Base-by-base conservation (phyloP, 768 basidiomycete genomes). In the Plicaturopsis crispa region DNA sequence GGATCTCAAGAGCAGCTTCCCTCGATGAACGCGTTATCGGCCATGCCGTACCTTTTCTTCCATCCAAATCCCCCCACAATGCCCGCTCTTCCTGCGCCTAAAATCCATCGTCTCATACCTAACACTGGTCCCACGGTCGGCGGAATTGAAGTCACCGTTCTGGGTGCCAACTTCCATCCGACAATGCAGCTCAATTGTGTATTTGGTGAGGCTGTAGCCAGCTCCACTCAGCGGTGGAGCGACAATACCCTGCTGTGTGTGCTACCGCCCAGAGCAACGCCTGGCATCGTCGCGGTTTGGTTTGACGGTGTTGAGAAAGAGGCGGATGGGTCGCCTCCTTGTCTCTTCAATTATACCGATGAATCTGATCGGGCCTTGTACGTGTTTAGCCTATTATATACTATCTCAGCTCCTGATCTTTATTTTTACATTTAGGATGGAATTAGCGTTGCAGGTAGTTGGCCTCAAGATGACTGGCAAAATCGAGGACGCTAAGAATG, bases 381-480 rank as follows among this genome's bases (percentile, higher is more conserved):
- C 62, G 87, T 75, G 12, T 35, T 38, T 32, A 41, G 31, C 1
- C 47, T 37, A 47, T 39, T 48, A 4, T 42, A 11, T 23, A 19
- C 36, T 37, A 38, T 16, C 17, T 33, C 32, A 31, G 26, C 44
- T 18, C 18, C 28, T 39, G 39, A 14, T 18, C 39, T 38, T 45
- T 53, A 28, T 48, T 28, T 37, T 45, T 33, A 35, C 41, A 14
- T 49, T 20, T 49, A 93, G 89, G 47, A 93, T 97, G 89, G 93
- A 94, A 57, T 75, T 96, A 38, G 92, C 92, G 36, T 68, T 97
- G 3, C 91, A 94, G 53, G 90, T 94, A 11, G 91, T 97, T 13
- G 93, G 93, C 1, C 65, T 96, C 46, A 92, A 94, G 66, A 93
- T 96, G 88, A 94, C 91, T 0, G 92, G 92, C 34, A 86, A 91